Base-by-base conservation (phyloP, 2,329 filamentous ascomycete genomes). In the Alternaria dauci region DNA sequence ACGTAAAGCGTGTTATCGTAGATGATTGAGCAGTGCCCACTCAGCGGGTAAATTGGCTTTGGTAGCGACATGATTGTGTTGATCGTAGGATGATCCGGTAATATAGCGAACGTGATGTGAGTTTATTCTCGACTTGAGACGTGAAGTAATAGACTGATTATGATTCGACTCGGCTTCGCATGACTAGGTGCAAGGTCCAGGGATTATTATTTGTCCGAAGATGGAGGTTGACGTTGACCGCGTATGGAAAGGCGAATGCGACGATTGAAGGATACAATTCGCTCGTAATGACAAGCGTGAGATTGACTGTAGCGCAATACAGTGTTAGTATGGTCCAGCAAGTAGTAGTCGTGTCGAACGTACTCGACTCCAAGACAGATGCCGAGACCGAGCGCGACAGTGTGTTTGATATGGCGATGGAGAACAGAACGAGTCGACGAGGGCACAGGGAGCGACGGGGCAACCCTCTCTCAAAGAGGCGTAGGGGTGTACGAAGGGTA, bases 1-100 rank as follows among this genome's bases (percentile, higher is more conserved):
- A 91, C 89, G 81, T 96, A 98, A 54, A 98, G 87, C 12, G 89
- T 93, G 77, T 93, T 89, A 75, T 93, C 84, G 81, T 92, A 84
- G 63, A 97, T 86, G 73, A 91, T 87, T 59, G 93, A 93, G 80
- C 94, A 98, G 72, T 92, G 89, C 79, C 89, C 88, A 77, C 88
- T 86, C 76, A 97, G 82, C 64, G 89, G 83, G 74, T 88, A 85
- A 54, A 86, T 82, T 53, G 93, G 93, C 73, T 88, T 81, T 50
- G 93, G 92, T 58, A 90, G 83, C 73, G 88, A 82, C 93, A 96
- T 96, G 52, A 48, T 76, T 57, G 56, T 54, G 62, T 54, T 58
- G 47, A 63, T 54, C 57, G 52, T 54, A 61, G 30, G 50, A 43
- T 39, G 53, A 47, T 41, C 58, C 47, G 66, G 63, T 59, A 36